These are phyloP conservation scores for Eimeria sp. DNA, from an alignment of 169 alveolate genomes.

Conservation along the genomic window DNA sequence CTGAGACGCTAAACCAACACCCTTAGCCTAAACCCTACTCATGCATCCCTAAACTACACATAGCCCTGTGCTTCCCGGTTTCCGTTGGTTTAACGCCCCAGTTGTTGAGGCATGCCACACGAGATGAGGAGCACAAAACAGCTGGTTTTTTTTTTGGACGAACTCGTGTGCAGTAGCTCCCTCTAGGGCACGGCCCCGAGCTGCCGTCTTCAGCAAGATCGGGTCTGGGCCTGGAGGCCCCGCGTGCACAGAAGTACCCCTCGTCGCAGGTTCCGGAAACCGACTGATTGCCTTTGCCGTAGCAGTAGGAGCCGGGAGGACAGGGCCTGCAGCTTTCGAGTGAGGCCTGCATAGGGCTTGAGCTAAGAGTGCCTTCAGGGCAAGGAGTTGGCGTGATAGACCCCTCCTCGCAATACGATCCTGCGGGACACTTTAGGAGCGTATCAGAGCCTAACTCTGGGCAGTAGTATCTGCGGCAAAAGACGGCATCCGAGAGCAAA, in stretches of 20 bases:
- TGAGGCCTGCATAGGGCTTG: conserved; percentile 13
- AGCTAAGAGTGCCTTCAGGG: conserved; percentile 24
- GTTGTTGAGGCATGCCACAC: neutral
- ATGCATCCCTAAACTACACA: neutral
- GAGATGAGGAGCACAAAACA: neutral
- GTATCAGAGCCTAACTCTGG: neutral
- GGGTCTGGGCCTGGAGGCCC: conserved; percentile 11
- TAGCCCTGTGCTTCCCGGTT: neutral
- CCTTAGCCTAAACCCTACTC: neutral
- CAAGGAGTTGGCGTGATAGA: neutral
- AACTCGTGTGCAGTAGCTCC: conserved; percentile 30
- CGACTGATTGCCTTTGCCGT: conserved; percentile 3
- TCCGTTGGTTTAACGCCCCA: too few relatives aligned
- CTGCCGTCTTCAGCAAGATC: neutral
- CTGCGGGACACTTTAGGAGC: conserved; percentile 36
- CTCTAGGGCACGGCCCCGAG: conserved; percentile 26
- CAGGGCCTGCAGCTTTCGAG: conserved; percentile 35
- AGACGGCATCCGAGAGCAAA: neutral
- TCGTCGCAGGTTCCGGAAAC: conserved; percentile 53
- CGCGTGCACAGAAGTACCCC: conserved; percentile 29
- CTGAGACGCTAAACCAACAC: neutral
- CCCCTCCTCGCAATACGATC: conserved; percentile 52
- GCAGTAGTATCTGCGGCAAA: conserved; percentile 11
- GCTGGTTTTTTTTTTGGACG: neutral
- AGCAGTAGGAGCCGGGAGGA: conserved; percentile 25